These are phyloP conservation scores for Carex parvula DNA, from an alignment of 176 grass and related monocot genomes.

Conservation along the genomic window DNA sequence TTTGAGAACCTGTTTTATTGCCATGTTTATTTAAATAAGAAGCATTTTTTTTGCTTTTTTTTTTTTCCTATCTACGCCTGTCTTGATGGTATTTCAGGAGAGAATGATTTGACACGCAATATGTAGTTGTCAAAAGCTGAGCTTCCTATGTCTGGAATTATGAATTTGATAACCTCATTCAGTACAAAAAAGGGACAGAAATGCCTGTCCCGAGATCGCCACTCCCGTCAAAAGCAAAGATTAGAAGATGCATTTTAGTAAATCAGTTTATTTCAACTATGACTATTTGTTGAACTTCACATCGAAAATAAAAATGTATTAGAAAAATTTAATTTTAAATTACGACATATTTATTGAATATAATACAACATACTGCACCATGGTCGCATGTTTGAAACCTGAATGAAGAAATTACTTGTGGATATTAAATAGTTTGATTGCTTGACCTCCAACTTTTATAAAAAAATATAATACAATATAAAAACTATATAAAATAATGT, in stretches of 20 bases:
- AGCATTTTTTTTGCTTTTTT: background rate
- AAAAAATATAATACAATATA: too few species aligned
- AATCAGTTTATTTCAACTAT: too few species aligned
- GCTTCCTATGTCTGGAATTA: background rate
- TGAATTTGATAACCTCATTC: background rate
- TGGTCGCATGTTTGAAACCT: too few species aligned
- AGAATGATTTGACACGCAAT: background rate
- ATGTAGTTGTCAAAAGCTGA: background rate
- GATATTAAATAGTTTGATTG: too few species aligned
- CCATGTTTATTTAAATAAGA: constrained; percentile 18
- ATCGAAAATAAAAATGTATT: too few species aligned
- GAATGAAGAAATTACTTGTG: too few species aligned
- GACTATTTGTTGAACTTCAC: too few species aligned
- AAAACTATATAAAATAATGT: too few species aligned
- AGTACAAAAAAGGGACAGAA: background rate
- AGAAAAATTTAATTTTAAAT: too few species aligned
- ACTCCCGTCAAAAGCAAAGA: background rate
- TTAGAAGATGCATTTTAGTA: background rate
- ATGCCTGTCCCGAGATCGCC: background rate
- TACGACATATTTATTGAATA: too few species aligned
- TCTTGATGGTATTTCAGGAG: background rate
- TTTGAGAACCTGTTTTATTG: constrained; percentile 8
- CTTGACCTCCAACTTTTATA: too few species aligned
- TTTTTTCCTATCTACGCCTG: background rate
- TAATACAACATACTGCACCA: too few species aligned